These are phyloP conservation scores for Lablab purpureus DNA, from an alignment of 306 rosid genomes.

Conservation along the genomic window DNA sequence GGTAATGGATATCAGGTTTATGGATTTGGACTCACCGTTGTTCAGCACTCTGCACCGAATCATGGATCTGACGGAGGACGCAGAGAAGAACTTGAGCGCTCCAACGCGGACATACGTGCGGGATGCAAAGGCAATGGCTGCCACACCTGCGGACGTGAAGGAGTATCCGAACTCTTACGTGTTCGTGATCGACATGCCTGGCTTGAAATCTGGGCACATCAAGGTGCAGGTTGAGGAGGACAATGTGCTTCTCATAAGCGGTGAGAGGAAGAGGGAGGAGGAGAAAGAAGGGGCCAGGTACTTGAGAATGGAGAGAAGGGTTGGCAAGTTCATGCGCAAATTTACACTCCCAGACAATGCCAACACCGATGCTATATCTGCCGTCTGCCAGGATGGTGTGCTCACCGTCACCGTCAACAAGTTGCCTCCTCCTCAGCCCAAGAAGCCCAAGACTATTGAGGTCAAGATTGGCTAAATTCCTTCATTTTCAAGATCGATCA, in stretches of 20 bases:
- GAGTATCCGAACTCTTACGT: constrained; percentile 69
- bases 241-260: constrained; percentile 74
- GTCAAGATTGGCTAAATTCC: constrained; percentile 61
- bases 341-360: constrained; percentile 90
- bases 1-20: constrained; percentile 73
- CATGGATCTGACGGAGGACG: constrained; percentile 58
- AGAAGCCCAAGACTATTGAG: constrained; percentile 84
- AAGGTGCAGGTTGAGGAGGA: constrained; percentile 94
- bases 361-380: constrained; percentile 64
- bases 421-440: constrained; percentile 94
- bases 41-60: constrained; percentile 69
- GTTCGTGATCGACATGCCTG: constrained; percentile 92
- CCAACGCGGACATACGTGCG: constrained; percentile 74
- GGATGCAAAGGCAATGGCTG: constrained; percentile 88
- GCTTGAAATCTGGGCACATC: constrained; percentile 81
- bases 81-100: constrained; percentile 60
- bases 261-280: constrained; percentile 93
- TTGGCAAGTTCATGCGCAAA: constrained; percentile 88
- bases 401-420: constrained; percentile 78
- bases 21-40: constrained; percentile 75
- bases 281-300: constrained; percentile 82
- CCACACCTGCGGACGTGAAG: constrained; percentile 89
- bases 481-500: no score
- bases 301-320: constrained; percentile 88
- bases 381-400: constrained; percentile 85